phyloP scores from a whole-genome alignment of 805 yeast genomes.

The Ogataea henricii region DNA sequence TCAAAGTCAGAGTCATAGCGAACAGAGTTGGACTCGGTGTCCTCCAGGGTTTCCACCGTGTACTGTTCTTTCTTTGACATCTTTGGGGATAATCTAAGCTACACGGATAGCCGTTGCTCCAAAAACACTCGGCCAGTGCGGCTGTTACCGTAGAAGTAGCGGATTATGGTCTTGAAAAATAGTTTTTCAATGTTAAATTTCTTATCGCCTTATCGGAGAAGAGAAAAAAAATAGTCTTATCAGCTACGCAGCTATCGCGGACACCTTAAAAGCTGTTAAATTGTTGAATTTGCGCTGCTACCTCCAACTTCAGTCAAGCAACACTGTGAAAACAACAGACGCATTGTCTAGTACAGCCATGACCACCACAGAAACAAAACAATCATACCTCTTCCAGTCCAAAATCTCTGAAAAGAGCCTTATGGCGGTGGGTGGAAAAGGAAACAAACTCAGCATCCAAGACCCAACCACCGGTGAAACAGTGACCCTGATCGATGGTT shows the following conservation, averaged over 20 bases:
- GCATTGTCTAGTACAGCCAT: too few relatives aligned
- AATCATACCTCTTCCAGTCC: constrained; percentile 43
- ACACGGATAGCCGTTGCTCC: too few relatives aligned
- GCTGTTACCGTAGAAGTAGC: neutral
- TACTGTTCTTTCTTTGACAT: neutral
- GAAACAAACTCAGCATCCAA: constrained; percentile 39
- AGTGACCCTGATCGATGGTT: constrained; percentile 42
- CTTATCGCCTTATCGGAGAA: too few relatives aligned
- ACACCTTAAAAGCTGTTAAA: too few relatives aligned
- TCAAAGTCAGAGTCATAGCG: constrained; percentile 18
- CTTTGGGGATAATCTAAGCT: too few relatives aligned
- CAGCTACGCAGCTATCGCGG: too few relatives aligned
- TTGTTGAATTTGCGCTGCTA: too few relatives aligned
- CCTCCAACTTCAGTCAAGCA: too few relatives aligned
- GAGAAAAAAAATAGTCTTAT: neutral
- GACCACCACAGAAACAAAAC: constrained; percentile 5
- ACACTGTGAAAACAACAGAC: too few relatives aligned
- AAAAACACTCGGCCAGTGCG: too few relatives aligned
- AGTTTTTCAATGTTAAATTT: constrained; percentile 1
- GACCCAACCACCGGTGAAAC: constrained; percentile 43
- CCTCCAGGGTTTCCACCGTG: neutral
- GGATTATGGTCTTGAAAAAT: neutral
- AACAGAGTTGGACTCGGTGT: neutral
- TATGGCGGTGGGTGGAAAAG: constrained; percentile 42
- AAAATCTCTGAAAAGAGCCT: constrained; percentile 38